Percentiles rank a stretch among this genome's conserved stretches.
These are phyloP conservation scores for Parasitella parasitica DNA, from an alignment of 371 early-diverging fungal species.

Conservation along the genomic window DNA sequence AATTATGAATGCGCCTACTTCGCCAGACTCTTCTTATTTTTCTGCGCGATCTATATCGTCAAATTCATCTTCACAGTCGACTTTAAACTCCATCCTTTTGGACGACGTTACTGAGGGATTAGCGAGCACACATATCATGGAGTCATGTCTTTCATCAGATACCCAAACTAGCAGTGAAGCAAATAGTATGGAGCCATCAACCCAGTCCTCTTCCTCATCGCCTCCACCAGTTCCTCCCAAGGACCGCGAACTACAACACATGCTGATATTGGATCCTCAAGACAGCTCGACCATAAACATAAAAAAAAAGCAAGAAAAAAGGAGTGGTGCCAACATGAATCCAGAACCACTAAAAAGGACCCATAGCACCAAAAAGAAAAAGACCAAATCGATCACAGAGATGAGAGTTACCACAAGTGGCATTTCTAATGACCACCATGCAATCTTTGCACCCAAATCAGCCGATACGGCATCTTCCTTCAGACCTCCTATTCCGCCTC, in stretches of 20 bases:
- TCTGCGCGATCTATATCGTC: constrained; percentile 7
- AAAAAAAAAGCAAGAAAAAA: constrained; percentile 5
- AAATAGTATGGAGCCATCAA: not conserved
- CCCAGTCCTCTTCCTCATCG: not conserved
- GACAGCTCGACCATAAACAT: not conserved
- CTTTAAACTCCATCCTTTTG: not conserved
- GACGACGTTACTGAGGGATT: constrained; percentile 12
- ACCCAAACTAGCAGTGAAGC: not conserved
- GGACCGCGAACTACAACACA: constrained; percentile 1
- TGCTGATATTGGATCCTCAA: not conserved
- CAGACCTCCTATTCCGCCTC: constrained; percentile 19
- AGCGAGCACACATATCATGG: constrained; percentile 1
- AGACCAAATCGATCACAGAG: not conserved
- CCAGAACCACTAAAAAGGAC: not conserved
- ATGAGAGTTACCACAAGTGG: constrained; percentile 3
- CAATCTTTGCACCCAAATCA: not conserved
- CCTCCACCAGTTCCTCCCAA: constrained; percentile 22
- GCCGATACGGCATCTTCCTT: not conserved
- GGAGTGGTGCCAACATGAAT: not conserved
- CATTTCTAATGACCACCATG: not conserved
- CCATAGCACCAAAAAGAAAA: not conserved
- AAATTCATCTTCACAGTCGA: constrained; percentile 10
- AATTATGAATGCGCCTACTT: constrained; percentile 8
- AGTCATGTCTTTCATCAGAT: not conserved
- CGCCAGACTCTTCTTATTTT: constrained; percentile 15